These are phyloP conservation scores for Diaporthe caulivora DNA, from an alignment of 2,329 filamentous ascomycete genomes.

Conservation along the genomic window DNA sequence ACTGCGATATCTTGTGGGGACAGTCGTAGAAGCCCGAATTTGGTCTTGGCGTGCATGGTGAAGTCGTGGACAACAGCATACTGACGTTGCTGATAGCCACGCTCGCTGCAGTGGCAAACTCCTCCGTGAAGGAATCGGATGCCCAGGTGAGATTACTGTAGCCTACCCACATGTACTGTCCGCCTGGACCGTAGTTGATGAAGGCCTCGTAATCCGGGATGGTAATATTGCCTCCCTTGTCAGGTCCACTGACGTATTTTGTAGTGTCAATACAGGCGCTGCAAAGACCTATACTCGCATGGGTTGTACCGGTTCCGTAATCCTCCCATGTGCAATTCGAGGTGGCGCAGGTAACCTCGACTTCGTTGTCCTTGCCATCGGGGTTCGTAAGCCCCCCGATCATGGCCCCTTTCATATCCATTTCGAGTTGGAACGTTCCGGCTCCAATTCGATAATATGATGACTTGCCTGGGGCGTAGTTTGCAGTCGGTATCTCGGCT, in stretches of 20 bases:
- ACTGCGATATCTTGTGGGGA: constrained; percentile 36
- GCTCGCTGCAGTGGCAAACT: constrained; percentile 35
- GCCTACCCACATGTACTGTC: constrained; percentile 40
- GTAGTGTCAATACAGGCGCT: constrained; percentile 45
- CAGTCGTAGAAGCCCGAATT: constrained; percentile 36
- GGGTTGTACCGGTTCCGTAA: constrained; percentile 41
- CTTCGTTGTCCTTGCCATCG: constrained; percentile 41
- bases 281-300: constrained; percentile 46
- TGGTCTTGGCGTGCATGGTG: constrained; percentile 39
- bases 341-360: constrained; percentile 42
- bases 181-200: constrained; percentile 37
- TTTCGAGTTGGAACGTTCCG: constrained; percentile 43
- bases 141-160: constrained; percentile 41
- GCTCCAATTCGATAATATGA: constrained; percentile 42
- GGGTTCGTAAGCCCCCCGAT: constrained; percentile 47
- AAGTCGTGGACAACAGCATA: constrained; percentile 40
- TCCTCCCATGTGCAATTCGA: constrained; percentile 45
- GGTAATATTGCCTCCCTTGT: constrained; percentile 38
- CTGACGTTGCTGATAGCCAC: constrained; percentile 42
- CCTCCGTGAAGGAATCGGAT: constrained; percentile 37
- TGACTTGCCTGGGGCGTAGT: constrained; percentile 34
- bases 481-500: constrained; percentile 29
- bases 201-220: constrained; percentile 42
- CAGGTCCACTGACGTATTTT: constrained; percentile 35
- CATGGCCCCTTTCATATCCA: constrained; percentile 49